Evolutionary conservation across 1,284 basidiomycete species (phyloP).

Genomic region (Ceratobasidium sp.): DNA sequence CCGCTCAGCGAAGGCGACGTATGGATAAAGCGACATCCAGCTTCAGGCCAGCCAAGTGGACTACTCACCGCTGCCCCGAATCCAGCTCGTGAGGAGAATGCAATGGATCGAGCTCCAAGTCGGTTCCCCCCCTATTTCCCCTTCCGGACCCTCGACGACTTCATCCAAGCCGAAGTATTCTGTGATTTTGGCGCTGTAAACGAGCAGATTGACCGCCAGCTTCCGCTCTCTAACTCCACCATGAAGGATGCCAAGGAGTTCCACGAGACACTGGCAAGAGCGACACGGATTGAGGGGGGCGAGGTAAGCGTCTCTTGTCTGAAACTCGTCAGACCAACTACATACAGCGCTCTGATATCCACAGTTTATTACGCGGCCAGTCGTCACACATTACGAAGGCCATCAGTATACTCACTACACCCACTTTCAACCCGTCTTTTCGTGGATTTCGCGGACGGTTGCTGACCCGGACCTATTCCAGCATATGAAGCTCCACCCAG

Average conservation of each 20-base stretch:
- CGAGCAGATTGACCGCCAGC: neutral
- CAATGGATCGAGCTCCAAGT: neutral
- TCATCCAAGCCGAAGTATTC: neutral
- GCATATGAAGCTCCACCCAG: neutral
- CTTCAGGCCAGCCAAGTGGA: neutral
- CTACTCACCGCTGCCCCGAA: neutral
- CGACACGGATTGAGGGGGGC: neutral
- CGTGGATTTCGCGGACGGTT: neutral
- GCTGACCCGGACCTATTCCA: neutral
- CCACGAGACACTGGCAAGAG: neutral
- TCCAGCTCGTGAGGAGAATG: neutral
- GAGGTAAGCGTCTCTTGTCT: neutral
- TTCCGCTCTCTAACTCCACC: neutral
- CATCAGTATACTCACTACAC: neutral
- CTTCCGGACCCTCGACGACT: neutral
- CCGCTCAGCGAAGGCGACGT: neutral
- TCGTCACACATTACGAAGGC: neutral
- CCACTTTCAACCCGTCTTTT: neutral
- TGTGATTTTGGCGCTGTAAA: neutral
- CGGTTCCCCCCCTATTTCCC: neutral
- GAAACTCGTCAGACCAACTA: neutral
- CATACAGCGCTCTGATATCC: neutral
- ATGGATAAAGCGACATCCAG: constrained; percentile 4
- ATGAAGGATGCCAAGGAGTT: neutral
- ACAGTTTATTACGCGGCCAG: neutral